Percentiles rank a stretch among this genome's conserved stretches.
These are phyloP conservation scores for Scorias spongiosa DNA, from an alignment of 2,329 filamentous ascomycete genomes.

Conservation along the genomic window DNA sequence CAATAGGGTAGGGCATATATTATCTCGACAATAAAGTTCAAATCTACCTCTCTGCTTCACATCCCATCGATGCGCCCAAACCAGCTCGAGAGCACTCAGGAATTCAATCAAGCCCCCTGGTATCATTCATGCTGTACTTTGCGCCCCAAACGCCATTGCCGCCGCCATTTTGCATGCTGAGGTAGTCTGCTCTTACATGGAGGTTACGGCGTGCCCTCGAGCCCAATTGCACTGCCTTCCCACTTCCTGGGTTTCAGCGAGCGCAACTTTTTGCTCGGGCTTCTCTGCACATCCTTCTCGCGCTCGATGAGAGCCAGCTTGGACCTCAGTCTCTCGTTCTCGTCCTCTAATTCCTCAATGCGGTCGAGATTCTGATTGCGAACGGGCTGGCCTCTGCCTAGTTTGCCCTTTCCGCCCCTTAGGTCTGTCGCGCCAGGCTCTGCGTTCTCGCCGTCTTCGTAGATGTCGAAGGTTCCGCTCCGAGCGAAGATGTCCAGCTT, in stretches of 20 bases:
- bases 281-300: conserved; percentile 23
- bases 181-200: no score
- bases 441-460: conserved; percentile 24
- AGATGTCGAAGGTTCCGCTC: conserved; percentile 27
- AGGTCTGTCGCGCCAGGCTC: conserved; percentile 18
- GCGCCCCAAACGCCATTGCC: no score
- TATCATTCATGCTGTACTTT: no score
- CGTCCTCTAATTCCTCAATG: conserved; percentile 26
- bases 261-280: conserved; percentile 34
- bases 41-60: no score
- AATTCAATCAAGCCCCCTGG: no score
- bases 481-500: conserved; percentile 64
- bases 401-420: not conserved
- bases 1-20: conserved; percentile 6
- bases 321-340: conserved; percentile 28
- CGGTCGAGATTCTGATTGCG: not conserved
- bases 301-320: conserved; percentile 26
- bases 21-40: no score
- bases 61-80: no score
- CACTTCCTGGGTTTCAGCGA: conserved; percentile 35
- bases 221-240: conserved; percentile 21
- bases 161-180: no score
- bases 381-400: not conserved
- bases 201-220: conserved; percentile 6
- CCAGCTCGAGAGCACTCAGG: no score